Conservation (phyloP, 169 alveolate genomes). For the Besnoitia besnoiti region DNA sequence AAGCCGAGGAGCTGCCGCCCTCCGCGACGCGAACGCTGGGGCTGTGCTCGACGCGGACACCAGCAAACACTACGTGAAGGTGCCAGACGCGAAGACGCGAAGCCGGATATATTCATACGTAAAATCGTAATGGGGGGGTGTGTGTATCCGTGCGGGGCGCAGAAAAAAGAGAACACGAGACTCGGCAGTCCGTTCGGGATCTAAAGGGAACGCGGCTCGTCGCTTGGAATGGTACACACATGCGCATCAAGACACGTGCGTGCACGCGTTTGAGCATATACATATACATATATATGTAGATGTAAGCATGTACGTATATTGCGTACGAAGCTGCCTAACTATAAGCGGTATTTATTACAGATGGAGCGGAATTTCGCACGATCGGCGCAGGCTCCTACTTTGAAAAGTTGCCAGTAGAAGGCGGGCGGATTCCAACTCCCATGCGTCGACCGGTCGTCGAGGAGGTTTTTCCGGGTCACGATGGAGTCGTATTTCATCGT, state of each 20-base stretch:
- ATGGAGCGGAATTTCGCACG: neutral
- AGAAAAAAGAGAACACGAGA: no score
- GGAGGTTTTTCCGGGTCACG: constrained; percentile 20
- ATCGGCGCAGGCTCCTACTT: constrained; percentile 24
- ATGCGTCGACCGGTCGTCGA: constrained; percentile 53
- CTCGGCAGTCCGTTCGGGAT: no score
- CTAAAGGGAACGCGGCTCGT: no score
- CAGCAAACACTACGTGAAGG: neutral
- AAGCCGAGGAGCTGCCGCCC: neutral
- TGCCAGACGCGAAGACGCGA: neutral
- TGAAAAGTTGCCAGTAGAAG: constrained; percentile 64
- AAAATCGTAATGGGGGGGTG: no score
- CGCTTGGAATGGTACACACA: no score
- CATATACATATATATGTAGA: neutral
- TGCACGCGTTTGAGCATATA: neutral
- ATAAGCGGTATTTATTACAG: neutral
- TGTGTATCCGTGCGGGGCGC: no score
- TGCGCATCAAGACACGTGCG: neutral
- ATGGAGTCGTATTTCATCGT: constrained; percentile 41
- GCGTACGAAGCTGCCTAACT: neutral
- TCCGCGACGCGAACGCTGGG: neutral
- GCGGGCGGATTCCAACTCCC: constrained; percentile 67
- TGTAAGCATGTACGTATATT: neutral
- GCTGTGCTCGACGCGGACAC: neutral
- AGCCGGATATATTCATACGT: neutral